These are phyloP conservation scores for Cordyceps cicadae DNA, from an alignment of 2,329 filamentous ascomycete genomes.

Conservation along the genomic window DNA sequence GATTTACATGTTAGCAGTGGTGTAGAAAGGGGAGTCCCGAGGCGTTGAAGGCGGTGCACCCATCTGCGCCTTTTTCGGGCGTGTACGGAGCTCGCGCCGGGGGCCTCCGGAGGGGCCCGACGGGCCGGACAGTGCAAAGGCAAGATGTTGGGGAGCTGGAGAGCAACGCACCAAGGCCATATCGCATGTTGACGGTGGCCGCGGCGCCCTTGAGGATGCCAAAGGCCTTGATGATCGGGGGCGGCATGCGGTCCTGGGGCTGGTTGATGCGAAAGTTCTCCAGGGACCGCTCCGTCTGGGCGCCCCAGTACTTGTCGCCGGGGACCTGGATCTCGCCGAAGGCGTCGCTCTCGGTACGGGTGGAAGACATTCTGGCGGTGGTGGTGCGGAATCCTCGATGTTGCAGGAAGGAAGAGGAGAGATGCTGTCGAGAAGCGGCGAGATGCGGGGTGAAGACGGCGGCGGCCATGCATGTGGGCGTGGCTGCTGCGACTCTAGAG, in stretches of 20 bases:
- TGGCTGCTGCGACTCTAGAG: constrained; percentile 1
- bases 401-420: background rate
- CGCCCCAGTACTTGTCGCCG: constrained; percentile 95
- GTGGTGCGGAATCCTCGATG: constrained; percentile 15
- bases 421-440: background rate
- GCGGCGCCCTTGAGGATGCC: constrained; percentile 96
- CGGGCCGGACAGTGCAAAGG: background rate
- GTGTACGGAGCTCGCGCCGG: background rate
- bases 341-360: constrained; percentile 88
- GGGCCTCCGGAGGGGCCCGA: background rate
- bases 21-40: background rate
- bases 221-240: constrained; percentile 84
- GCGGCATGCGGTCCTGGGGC: constrained; percentile 96
- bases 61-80: constrained; percentile 6
- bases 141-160: background rate
- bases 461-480: constrained; percentile 5
- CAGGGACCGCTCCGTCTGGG: constrained; percentile 91
- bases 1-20: constrained; percentile 32
- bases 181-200: constrained; percentile 91
- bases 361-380: constrained; percentile 40
- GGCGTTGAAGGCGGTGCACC: background rate
- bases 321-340: constrained; percentile 94
- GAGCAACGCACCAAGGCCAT: constrained; percentile 58
- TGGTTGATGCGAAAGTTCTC: constrained; percentile 99
- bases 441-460: constrained; percentile 5